These are phyloP conservation scores for Wickerhamiella spandovensis DNA, from an alignment of 805 yeast species.

Conservation along the genomic window DNA sequence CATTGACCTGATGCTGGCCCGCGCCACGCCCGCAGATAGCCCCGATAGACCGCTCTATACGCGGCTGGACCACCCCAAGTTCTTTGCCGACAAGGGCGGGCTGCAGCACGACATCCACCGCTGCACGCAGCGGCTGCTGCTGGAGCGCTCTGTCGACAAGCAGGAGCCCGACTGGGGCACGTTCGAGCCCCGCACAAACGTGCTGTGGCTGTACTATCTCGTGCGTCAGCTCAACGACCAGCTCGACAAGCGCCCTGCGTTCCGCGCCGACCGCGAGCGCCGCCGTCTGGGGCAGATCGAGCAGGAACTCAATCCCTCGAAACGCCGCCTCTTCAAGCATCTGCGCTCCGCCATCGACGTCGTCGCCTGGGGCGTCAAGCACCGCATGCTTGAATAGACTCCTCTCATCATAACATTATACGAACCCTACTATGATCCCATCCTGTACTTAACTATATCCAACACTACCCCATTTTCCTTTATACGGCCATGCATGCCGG, in stretches of 20 bases:
- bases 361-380: background rate
- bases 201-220: conserved; percentile 55
- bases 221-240: conserved; percentile 29
- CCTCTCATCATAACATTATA: too few relatives aligned
- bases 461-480: too few relatives aligned
- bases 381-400: background rate
- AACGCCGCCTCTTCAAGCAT: background rate
- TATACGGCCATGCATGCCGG: too few relatives aligned
- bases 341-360: background rate
- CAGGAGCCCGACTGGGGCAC: conserved; percentile 31
- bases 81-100: conserved; percentile 48
- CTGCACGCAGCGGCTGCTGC: conserved; percentile 29
- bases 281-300: background rate
- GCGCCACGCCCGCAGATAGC: conserved; percentile 28
- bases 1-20: conserved; percentile 45
- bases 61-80: conserved; percentile 49
- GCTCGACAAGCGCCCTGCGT: background rate
- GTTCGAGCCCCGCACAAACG: conserved; percentile 37
- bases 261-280: background rate
- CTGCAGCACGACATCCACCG: conserved; percentile 50
- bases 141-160: conserved; percentile 2
- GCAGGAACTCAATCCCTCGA: background rate
- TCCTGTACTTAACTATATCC: too few relatives aligned
- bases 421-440: too few relatives aligned
- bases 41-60: conserved; percentile 30